Percentiles rank a stretch among this genome's conserved stretches.
Evolutionary conservation across 768 basidiomycete genomes (phyloP).

Genomic region (Auriscalpium microsporum): DNA sequence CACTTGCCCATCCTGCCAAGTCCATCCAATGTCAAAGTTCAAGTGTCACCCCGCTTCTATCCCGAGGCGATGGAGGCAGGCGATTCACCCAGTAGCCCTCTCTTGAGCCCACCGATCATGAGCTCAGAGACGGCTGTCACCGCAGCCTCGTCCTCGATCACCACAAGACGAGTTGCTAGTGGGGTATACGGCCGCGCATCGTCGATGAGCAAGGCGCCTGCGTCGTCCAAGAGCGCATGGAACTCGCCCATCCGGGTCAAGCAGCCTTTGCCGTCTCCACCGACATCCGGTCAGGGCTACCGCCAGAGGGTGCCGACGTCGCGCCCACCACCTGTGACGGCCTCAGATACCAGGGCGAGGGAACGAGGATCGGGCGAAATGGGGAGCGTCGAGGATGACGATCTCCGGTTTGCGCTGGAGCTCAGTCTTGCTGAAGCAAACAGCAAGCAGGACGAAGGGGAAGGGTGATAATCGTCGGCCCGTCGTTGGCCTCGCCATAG

Average conservation of each 20-base stretch:
- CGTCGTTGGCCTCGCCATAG: neutral
- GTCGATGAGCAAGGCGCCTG: constrained; percentile 17
- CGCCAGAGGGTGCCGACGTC: too few species aligned
- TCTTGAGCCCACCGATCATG: constrained; percentile 18
- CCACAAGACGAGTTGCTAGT: constrained; percentile 13
- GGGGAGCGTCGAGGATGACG: constrained; percentile 9
- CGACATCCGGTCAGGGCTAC: too few species aligned
- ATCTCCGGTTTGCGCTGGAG: constrained; percentile 13
- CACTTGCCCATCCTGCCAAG: constrained; percentile 20
- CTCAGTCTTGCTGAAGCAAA: constrained; percentile 12
- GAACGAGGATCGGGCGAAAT: constrained; percentile 3
- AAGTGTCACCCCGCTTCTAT: constrained; percentile 37
- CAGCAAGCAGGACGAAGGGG: constrained; percentile 5
- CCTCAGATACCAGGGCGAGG: neutral
- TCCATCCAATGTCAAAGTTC: constrained; percentile 43
- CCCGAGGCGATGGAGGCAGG: constrained; percentile 54
- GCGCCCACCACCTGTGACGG: too few species aligned
- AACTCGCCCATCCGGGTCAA: constrained; percentile 19
- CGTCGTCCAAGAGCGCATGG: constrained; percentile 21
- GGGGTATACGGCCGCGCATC: constrained; percentile 8
- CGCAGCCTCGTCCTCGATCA: neutral
- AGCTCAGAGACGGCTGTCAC: constrained; percentile 6
- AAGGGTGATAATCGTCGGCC: neutral
- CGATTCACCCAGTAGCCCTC: constrained; percentile 1
- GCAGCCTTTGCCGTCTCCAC: constrained; percentile 7